phyloP scores from a whole-genome alignment of 2,329 filamentous ascomycete genomes.

The Sclerotinia glacialis region DNA sequence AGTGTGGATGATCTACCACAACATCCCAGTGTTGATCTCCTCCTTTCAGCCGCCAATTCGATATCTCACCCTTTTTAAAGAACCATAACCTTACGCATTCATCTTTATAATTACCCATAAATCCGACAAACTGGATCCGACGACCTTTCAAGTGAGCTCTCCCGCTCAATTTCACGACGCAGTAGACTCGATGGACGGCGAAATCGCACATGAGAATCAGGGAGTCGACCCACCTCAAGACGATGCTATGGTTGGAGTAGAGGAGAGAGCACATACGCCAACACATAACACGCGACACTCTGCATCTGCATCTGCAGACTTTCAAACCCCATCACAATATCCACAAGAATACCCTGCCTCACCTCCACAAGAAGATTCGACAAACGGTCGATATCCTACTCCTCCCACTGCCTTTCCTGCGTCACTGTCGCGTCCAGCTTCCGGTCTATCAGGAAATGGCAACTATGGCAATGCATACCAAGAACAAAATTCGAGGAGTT shows the following conservation, averaged over 20 bases:
- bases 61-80: slow-evolving; percentile 23
- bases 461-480: slow-evolving; percentile 38
- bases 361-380: slow-evolving; percentile 33
- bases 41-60: slow-evolving; percentile 20
- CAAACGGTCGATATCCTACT: slow-evolving; percentile 37
- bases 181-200: slow-evolving; percentile 49
- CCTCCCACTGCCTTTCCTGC: slow-evolving; percentile 38
- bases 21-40: slow-evolving; percentile 24
- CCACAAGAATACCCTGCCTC: slow-evolving; percentile 35
- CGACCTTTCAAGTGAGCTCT: slow-evolving; percentile 49
- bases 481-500: slow-evolving; percentile 38
- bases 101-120: slow-evolving; percentile 13
- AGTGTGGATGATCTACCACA: slow-evolving; percentile 21
- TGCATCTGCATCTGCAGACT: slow-evolving; percentile 40
- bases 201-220: slow-evolving; percentile 44
- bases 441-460: slow-evolving; percentile 37
- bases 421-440: slow-evolving; percentile 39
- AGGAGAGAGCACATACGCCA: slow-evolving; percentile 38
- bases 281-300: slow-evolving; percentile 35
- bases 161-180: slow-evolving; percentile 53
- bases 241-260: slow-evolving; percentile 35
- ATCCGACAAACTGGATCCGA: slow-evolving; percentile 51
- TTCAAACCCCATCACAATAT: slow-evolving; percentile 35
- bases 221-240: slow-evolving; percentile 32
- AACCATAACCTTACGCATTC: slow-evolving; percentile 17